Conservation (phyloP, 129 eudicot species). For the Centrapalus pauciflorus region DNA sequence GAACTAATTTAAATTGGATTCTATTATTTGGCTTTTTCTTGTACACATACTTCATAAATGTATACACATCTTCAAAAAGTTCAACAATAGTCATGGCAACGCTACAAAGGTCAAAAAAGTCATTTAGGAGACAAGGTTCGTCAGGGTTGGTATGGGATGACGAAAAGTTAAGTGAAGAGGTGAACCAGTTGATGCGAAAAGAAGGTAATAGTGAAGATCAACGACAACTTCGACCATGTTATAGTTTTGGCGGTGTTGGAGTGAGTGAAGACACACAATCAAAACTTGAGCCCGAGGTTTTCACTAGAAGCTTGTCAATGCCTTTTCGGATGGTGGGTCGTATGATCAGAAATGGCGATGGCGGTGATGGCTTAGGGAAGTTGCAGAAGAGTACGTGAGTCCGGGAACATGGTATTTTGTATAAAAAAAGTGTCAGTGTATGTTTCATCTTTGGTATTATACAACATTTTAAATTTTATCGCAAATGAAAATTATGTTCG, state of each 20-base stretch:
- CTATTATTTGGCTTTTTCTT: slow-evolving; percentile 3
- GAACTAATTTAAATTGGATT: too few species aligned
- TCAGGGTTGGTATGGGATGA: background rate
- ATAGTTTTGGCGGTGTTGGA: background rate
- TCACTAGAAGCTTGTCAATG: too few species aligned
- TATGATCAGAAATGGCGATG: background rate
- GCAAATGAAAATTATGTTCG: too few species aligned
- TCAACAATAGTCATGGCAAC: slow-evolving; percentile 8
- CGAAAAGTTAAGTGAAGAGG: background rate
- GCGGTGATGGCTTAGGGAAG: background rate
- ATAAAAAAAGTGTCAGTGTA: background rate
- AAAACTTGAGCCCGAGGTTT: background rate
- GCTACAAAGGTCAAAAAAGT: slow-evolving; percentile 1
- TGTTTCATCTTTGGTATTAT: background rate
- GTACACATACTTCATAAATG: background rate
- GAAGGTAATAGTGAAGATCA: slow-evolving; percentile 3
- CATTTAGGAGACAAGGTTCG: slow-evolving; percentile 12
- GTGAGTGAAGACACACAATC: background rate
- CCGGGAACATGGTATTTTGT: background rate
- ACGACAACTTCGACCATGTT: background rate
- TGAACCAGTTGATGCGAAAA: slow-evolving; percentile 8
- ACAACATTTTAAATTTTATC: too few species aligned
- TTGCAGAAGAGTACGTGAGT: background rate
- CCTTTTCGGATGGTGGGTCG: too few species aligned
- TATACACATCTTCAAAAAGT: background rate